Evolutionary conservation across 2,329 filamentous ascomycete genomes (phyloP), one percentile per base, ranked within the genome.

Genomic region (Hymenotorrendiella dingleyae): DNA sequence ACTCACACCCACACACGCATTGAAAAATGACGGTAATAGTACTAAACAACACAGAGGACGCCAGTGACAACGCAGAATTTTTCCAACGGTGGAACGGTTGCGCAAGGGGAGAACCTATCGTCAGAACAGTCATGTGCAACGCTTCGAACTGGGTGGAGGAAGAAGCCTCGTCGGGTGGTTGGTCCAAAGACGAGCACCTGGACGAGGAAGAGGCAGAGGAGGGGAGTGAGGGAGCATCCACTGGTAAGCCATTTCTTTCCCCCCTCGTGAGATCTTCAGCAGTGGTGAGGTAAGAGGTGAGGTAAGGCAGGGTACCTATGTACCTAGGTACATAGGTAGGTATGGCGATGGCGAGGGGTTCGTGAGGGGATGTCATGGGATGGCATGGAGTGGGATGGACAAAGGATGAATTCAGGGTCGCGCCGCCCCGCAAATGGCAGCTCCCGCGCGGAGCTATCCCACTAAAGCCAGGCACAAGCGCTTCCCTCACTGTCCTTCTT

Each of bases 41-140:
- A n/a, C n/a, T n/a, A n/a, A n/a, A n/a, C n/a, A n/a, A n/a, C n/a
- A n/a, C n/a, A n/a, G n/a, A n/a, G n/a, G n/a, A n/a, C n/a, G n/a
- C n/a, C n/a, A n/a, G n/a, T 21, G 30, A 34, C 10, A 21, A 21
- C 17, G 30, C 5, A 21, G 30, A 34, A 12, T 17, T 42, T 28
- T 26, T 49, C 21, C 40, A 43, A 29, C 41, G 27, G 34, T 53
- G 50, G 50, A 53, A 53, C 29, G 38, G 42, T 39, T 51, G 50
- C 36, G 41, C 42, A 6, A 48, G 44, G 34, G 40, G 35, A 30
- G 11, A 21, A 21, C n/a, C 14, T 7, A 42, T 36, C 29, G 12
- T 19, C 4, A 32, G 12, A 20, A 35, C 21, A 14, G 23, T 6
- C 12, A 47, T 52, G 49, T 49, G 46, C 38, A 37, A 45, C 39